Percentiles rank a stretch among this genome's conserved stretches.
Conservation (phyloP, 2,329 filamentous ascomycete genomes). For the Erysiphe neolycopersici region DNA sequence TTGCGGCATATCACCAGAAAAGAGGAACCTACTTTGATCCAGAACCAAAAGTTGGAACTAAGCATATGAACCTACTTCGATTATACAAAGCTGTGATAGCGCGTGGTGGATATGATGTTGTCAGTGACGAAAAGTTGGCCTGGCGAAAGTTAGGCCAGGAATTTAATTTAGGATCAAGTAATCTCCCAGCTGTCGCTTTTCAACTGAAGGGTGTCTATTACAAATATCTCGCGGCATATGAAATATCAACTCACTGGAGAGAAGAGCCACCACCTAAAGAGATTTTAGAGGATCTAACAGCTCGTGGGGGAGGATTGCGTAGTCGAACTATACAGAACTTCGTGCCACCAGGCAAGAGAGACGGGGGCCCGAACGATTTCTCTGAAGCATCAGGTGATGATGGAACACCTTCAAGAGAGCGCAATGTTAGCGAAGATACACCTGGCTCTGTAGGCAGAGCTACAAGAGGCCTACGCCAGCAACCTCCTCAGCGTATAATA, state of each 20-base stretch:
- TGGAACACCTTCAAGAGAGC: conserved; percentile 28
- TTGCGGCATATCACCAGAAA: conserved; percentile 49
- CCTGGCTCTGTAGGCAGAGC: conserved; percentile 27
- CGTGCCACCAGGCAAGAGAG: conserved; percentile 19
- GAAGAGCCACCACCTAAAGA: conserved; percentile 68
- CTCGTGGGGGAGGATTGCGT: conserved; percentile 58
- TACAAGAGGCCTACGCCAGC: conserved; percentile 44
- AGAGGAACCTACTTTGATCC: conserved; percentile 56
- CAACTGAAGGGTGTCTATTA: conserved; percentile 72
- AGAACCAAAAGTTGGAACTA: conserved; percentile 55
- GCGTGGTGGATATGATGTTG: conserved; percentile 64
- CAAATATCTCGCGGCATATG: conserved; percentile 67
- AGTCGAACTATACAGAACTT: conserved; percentile 58
- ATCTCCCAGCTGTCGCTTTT: conserved; percentile 64
- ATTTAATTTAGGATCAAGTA: conserved; percentile 46
- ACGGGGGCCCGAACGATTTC: conserved; percentile 24
- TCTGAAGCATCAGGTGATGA: conserved; percentile 33
- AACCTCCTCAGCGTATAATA: conserved; percentile 60
- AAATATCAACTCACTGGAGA: conserved; percentile 52
- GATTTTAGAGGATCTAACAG: conserved; percentile 52
- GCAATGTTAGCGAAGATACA: conserved; percentile 21
- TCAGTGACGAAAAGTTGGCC: conserved; percentile 59
- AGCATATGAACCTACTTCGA: conserved; percentile 49
- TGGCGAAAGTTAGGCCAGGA: conserved; percentile 56
- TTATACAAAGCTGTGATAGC: conserved; percentile 53